Evolutionary conservation across 2,329 filamentous ascomycete species (phyloP).

Genomic region (Sordariomycetes sp.): DNA sequence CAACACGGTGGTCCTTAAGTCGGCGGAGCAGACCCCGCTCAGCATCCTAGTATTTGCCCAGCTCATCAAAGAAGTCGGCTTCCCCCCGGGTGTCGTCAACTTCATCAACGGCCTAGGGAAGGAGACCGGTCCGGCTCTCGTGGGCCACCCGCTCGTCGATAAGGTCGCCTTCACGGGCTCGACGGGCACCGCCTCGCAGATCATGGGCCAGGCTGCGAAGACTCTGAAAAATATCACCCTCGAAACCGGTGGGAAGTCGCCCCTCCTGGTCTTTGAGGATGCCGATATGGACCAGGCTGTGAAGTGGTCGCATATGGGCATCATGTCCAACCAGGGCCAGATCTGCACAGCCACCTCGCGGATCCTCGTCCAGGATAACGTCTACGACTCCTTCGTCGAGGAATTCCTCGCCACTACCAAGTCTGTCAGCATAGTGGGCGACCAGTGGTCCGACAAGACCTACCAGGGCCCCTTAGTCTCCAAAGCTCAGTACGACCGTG

Average conservation of each 20-base stretch:
- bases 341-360: conserved; percentile 45
- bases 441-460: conserved; percentile 20
- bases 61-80: conserved; percentile 56
- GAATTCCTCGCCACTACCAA: conserved; percentile 43
- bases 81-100: conserved; percentile 63
- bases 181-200: conserved; percentile 49
- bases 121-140: conserved; percentile 54
- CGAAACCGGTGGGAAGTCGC: conserved; percentile 47
- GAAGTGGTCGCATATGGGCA: conserved; percentile 25
- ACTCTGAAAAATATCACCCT: conserved; percentile 46
- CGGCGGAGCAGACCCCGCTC: conserved; percentile 48
- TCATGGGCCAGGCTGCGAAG: conserved; percentile 52
- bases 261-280: conserved; percentile 45
- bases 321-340: conserved; percentile 41
- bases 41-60: conserved; percentile 47
- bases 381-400: conserved; percentile 45
- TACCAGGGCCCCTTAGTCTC: conserved; percentile 32
- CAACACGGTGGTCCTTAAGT: conserved; percentile 48
- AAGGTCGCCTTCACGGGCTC: conserved; percentile 67
- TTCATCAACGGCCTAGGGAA: conserved; percentile 55
- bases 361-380: conserved; percentile 41
- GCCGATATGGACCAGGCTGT: conserved; percentile 49
- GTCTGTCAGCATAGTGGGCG: conserved; percentile 23
- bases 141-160: conserved; percentile 48
- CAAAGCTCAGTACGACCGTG: conserved; percentile 50